Evolutionary conservation across 176 grass and related monocot genomes (phyloP), one percentile per base, ranked within the genome.

Genomic region (Oryza coarctata): DNA sequence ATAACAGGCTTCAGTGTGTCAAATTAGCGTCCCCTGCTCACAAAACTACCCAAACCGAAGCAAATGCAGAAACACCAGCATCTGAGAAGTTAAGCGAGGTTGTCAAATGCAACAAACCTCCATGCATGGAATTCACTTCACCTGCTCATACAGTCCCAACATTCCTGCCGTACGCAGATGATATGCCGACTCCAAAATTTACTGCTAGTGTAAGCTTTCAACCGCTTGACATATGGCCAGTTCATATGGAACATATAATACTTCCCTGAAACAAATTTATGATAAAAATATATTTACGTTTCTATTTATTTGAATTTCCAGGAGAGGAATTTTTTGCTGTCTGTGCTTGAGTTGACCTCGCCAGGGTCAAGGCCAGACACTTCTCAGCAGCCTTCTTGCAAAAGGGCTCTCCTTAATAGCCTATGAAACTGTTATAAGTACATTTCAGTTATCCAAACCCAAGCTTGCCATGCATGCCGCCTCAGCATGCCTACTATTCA

Each of bases 361-460:
- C 91, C 93, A 26, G 89, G 44, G 44, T 68, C 83, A 36, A 92
- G 62, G 72, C 73, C 75, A 65, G 83, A 91, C 9, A 65, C 82
- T 77, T 88, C 93, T 84, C 86, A 94, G 77, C 89, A 91, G 63
- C 93, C 93, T 67, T 87, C 93, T 67, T 99, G 93, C 91, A 96
- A 96, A 92, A 96, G 91, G 87, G 91, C 83, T 90, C 97, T 99
- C 87, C 90, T 94, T 85, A 91, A 91, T 87, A 94, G 81, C 86
- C 91, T 94, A 70, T 92, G 77, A 88, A 62, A 39, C 9, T 73
- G 58, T 50, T 63, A 65, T 65, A 83, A 65, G 63, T 83, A 49
- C 1, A 49, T 65, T 26, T 49, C 3, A 12, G 8, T 30, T 50
- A 87, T 74, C 30, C 62, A 82, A 76, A 28, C 28, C 65, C 39